Evolutionary conservation across 1,284 basidiomycete species (phyloP).

Genomic region (Marasmius sp.): DNA sequence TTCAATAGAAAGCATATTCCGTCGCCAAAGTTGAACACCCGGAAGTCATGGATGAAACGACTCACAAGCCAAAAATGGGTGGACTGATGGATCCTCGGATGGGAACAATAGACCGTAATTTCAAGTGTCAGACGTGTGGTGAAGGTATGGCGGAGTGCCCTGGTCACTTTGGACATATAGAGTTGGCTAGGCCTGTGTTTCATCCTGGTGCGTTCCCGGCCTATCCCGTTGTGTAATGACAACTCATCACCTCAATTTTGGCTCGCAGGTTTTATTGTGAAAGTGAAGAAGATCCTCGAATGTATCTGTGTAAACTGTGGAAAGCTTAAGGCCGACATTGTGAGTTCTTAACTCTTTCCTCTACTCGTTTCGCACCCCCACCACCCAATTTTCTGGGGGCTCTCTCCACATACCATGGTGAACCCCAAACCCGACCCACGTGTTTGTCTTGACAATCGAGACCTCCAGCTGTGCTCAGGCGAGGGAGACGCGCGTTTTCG

Average conservation of each 20-base stretch:
- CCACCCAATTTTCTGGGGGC: conserved; percentile 92
- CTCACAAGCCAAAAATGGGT: conserved; percentile 84
- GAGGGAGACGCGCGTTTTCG: conserved; percentile 76
- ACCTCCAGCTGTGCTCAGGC: conserved; percentile 73
- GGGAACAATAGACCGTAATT: conserved; percentile 98
- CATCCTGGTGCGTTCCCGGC: conserved; percentile 76
- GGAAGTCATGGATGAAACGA: conserved; percentile 96
- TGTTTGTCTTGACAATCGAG: conserved; percentile 72
- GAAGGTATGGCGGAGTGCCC: conserved; percentile 99
- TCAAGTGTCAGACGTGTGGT: conserved; percentile 99
- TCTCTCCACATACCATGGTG: conserved; percentile 82
- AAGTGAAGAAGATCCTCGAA: conserved; percentile 99
- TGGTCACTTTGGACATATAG: conserved; percentile 98
- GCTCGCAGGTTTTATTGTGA: conserved; percentile 87
- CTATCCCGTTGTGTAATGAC: neutral
- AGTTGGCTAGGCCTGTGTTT: conserved; percentile 94
- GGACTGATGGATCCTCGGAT: conserved; percentile 98
- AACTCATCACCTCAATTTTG: conserved; percentile 5
- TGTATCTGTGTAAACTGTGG: conserved; percentile 99
- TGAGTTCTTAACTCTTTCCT: conserved; percentile 76
- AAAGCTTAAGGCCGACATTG: conserved; percentile 94
- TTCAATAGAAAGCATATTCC: conserved; percentile 88
- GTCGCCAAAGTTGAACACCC: conserved; percentile 98
- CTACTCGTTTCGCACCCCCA: conserved; percentile 88
- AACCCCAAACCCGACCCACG: conserved; percentile 87